Conservation (phyloP, 768 basidiomycete genomes). For the Mrakia blollopis region DNA sequence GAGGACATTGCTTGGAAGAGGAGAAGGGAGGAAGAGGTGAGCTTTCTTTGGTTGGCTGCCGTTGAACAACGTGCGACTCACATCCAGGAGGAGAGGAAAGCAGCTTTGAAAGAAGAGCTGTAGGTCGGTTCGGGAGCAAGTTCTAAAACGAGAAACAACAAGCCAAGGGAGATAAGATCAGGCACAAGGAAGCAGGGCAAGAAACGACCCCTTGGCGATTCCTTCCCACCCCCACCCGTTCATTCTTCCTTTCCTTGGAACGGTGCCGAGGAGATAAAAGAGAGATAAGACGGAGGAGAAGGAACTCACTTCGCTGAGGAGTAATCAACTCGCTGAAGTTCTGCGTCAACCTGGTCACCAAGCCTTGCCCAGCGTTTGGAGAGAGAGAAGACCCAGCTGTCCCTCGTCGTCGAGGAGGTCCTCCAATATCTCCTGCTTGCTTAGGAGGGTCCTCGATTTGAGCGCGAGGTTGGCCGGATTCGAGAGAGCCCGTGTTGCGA, state of each 20-base stretch:
- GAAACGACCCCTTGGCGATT: background rate
- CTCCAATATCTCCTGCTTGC: background rate
- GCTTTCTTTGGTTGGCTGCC: background rate
- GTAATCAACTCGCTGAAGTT: background rate
- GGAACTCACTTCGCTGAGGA: constrained; percentile 7
- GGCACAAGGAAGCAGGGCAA: no score
- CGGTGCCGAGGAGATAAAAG: background rate
- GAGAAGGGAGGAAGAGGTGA: background rate
- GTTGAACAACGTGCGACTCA: background rate
- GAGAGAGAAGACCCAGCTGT: background rate
- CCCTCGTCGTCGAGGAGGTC: background rate
- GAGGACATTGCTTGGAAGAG: constrained; percentile 16
- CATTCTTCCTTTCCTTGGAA: background rate
- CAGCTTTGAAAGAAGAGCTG: constrained; percentile 16
- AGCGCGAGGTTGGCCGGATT: background rate
- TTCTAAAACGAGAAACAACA: background rate
- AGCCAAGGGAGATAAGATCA: constrained; percentile 4
- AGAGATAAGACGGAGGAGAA: no score
- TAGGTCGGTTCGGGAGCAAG: constrained; percentile 15
- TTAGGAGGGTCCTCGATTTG: background rate
- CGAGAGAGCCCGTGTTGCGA: constrained; percentile 13
- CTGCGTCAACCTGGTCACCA: background rate
- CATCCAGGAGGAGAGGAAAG: constrained; percentile 26
- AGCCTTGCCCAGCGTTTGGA: background rate
- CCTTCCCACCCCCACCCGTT: no score